These are phyloP conservation scores for Aaosphaeria arxii DNA, from an alignment of 2,329 filamentous ascomycete species.

Conservation along the genomic window DNA sequence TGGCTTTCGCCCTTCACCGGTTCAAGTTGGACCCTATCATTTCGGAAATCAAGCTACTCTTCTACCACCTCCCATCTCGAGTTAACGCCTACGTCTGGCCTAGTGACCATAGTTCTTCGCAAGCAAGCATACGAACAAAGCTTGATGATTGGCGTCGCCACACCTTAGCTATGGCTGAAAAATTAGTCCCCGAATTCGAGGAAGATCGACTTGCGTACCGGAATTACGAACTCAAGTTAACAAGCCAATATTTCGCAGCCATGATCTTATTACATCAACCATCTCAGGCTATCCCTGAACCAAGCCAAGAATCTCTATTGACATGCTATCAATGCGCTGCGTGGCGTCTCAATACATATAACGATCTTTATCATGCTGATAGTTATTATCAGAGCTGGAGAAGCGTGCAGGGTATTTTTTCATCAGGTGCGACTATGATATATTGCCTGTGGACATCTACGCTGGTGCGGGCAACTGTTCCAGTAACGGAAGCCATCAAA, in stretches of 20 bases:
- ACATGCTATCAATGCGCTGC: constrained; percentile 29
- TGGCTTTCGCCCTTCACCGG: constrained; percentile 19
- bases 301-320: constrained; percentile 23
- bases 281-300: constrained; percentile 32
- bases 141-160: constrained; percentile 19
- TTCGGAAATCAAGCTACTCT: constrained; percentile 24
- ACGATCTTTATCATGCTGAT: constrained; percentile 27
- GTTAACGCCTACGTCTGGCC: constrained; percentile 15
- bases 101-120: constrained; percentile 10
- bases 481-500: constrained; percentile 17
- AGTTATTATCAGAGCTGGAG: constrained; percentile 34
- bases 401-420: constrained; percentile 39
- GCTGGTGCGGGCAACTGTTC: constrained; percentile 19
- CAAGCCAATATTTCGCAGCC: constrained; percentile 31
- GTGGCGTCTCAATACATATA: constrained; percentile 27
- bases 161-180: constrained; percentile 3
- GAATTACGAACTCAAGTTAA: constrained; percentile 24
- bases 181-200: background rate
- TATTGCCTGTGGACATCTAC: constrained; percentile 39
- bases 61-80: constrained; percentile 21
- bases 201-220: constrained; percentile 8
- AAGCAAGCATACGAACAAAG: constrained; percentile 12
- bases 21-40: constrained; percentile 24
- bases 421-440: constrained; percentile 37
- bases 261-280: constrained; percentile 38